phyloP scores from a whole-genome alignment of 192 early-diverging fungal species.

The Cladochytrium replicatum region DNA sequence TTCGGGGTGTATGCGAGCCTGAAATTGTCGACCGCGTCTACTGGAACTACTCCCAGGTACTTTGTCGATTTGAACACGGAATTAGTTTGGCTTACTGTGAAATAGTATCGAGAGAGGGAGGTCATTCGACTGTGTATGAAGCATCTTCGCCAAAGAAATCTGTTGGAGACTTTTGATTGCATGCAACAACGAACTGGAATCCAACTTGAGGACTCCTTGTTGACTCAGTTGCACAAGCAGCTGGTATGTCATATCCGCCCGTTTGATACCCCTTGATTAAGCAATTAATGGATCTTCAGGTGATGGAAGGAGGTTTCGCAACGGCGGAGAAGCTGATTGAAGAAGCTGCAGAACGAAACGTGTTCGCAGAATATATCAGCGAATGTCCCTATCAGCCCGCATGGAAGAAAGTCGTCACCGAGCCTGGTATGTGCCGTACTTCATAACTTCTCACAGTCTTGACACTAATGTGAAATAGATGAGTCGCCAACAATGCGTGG shows the following conservation, averaged over 20 bases:
- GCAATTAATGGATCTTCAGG: constrained; percentile 16
- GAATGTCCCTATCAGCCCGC: constrained; percentile 57
- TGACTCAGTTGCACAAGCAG: constrained; percentile 59
- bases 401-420: constrained; percentile 49
- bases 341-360: constrained; percentile 45
- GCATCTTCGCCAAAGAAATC: constrained; percentile 74
- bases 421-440: constrained; percentile 28
- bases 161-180: constrained; percentile 58
- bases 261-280: too few relatives aligned
- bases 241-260: constrained; percentile 23
- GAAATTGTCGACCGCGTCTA: constrained; percentile 57
- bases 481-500: constrained; percentile 53
- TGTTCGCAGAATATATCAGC: constrained; percentile 66
- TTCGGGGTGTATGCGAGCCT: constrained; percentile 63
- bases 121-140: constrained; percentile 79
- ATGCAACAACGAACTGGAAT: constrained; percentile 52
- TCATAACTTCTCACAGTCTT: too few relatives aligned
- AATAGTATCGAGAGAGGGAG: constrained; percentile 71
- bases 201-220: constrained; percentile 67
- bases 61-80: not conserved
- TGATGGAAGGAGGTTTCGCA: constrained; percentile 60
- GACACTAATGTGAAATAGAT: too few relatives aligned
- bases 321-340: constrained; percentile 60
- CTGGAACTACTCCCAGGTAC: constrained; percentile 50
- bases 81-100: too few relatives aligned